Evolutionary conservation across 805 yeast genomes (phyloP), one percentile per base, ranked within the genome.

Genomic region (Ogataea nitratoaversa): DNA sequence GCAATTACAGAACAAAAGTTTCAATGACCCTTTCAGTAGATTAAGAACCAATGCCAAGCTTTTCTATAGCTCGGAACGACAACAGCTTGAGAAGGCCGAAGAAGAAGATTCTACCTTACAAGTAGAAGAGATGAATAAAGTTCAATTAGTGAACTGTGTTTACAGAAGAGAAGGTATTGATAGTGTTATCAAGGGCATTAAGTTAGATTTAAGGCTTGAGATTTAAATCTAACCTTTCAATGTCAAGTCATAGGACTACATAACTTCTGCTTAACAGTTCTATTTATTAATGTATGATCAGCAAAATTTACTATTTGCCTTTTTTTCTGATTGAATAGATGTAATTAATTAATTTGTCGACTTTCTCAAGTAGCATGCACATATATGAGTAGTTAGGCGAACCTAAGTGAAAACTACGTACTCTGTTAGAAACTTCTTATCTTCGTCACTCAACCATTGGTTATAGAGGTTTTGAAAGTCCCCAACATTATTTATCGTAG

Each of bases 1-100:
- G 48, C 71, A 41, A 68, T 52, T 32, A 64, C 65, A 42, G 70
- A 76, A 39, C 77, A 72, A 52, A 17, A 56, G 50, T 32, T 51
- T 56, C 34, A 59, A 50, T 36, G 86, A 93, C 66, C 98, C 99
- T 18, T 93, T 93, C 63, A 78, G 84, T 50, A 79, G 98, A 60
- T 74, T 93, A 57, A 83, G 86, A 59, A 91, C 98, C 1, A 84
- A 80, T 46, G 86, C 97, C 1, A 78, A 86, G 54, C 78, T 87
- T 44, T 91, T 87, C 63, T 88, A 89, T 56, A 69, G 71, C 42
- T 74, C 76, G 40, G 50, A 43, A 4, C 74, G 71, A 44, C 74
- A 71, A 59, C 84, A 82, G 3, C 67, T 76, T 41, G 72, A 67
- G 25, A 73, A 75, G 41, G 81, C 78, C 6, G 67, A 68, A 36